Base-by-base conservation (phyloP, 1,284 basidiomycete genomes). In the Ustilago cynodontis region DNA sequence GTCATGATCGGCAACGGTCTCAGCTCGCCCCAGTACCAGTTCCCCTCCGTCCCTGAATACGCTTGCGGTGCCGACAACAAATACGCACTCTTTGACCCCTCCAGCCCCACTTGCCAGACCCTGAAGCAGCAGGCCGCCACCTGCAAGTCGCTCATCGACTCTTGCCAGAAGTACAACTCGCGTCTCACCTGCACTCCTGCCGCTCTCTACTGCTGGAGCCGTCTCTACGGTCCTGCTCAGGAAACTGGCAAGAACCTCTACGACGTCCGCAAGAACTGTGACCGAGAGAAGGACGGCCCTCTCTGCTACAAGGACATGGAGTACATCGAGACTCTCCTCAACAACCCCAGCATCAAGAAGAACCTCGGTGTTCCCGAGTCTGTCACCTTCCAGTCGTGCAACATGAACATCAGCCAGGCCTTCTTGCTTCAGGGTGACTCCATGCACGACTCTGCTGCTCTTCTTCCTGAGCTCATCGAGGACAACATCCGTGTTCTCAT, bases 251-350 rank as follows among this genome's bases (percentile, higher is more conserved):
- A 86, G 65, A 88, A 88, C 84, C 86, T 89, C 33, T 96, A 96
- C 85, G 95, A 98, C 81, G 92, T 95, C 11, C 91, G 95, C 65
- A 89, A 87, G 72, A 88, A 88, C 71, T 98, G 95, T 82, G 89
- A 92, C 84, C 89, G 90, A 61, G 86, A 84, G 63, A 89, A 90
- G 85, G 91, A 93, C 78, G 91, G 91, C 24, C 87, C 81, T 31
- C 76, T 85, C n/a, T 86, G 83, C 81, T 86, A 86, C 77, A 77
- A 76, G 66, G 89, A 95, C 86, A 91, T 94, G 89, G 84, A 87
- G 35, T 94, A 77, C 61, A 81, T 82, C 59, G 81, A 85, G 74
- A 79, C 72, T 51, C 78, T 83, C 18, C 71, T 86, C 68, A 86
- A 86, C 79, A 65, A 60, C 57, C 88, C 90, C 5, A 88, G 89